phyloP scores from a whole-genome alignment of 257 asterid genomes.

The Gardenia jasminoides region DNA sequence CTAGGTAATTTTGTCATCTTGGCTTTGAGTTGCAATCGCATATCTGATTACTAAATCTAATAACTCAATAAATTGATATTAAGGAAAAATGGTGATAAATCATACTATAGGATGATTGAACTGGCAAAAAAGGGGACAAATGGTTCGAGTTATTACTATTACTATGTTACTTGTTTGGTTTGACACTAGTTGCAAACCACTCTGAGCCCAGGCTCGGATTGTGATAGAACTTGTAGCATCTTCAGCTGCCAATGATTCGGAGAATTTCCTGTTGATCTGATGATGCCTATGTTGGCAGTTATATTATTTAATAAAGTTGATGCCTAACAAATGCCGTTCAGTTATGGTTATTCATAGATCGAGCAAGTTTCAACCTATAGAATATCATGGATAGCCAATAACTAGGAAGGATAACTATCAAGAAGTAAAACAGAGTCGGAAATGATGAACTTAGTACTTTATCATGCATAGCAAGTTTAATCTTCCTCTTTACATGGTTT shows the following conservation, averaged over 20 bases:
- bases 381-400: not conserved
- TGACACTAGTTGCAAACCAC: not conserved
- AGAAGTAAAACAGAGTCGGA: not conserved
- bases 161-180: not conserved
- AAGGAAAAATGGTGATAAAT: not conserved
- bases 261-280: not conserved
- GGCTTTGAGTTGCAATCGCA: conserved; percentile 14
- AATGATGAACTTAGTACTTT: not conserved
- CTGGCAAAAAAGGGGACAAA: not conserved
- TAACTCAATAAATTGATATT: not conserved
- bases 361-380: not conserved
- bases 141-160: not conserved
- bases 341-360: not conserved
- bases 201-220: not conserved
- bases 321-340: not conserved
- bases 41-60: not conserved
- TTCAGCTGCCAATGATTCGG: too few species aligned
- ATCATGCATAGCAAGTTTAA: not conserved
- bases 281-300: not conserved
- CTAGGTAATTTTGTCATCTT: conserved; percentile 40
- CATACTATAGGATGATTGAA: not conserved
- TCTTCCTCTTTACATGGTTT: not conserved
- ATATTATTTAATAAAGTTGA: not conserved
- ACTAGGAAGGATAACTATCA: not conserved
- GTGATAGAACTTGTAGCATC: not conserved